These are phyloP conservation scores for Fusarium brachygibbosum DNA, from an alignment of 2,329 filamentous ascomycete species.

Conservation along the genomic window DNA sequence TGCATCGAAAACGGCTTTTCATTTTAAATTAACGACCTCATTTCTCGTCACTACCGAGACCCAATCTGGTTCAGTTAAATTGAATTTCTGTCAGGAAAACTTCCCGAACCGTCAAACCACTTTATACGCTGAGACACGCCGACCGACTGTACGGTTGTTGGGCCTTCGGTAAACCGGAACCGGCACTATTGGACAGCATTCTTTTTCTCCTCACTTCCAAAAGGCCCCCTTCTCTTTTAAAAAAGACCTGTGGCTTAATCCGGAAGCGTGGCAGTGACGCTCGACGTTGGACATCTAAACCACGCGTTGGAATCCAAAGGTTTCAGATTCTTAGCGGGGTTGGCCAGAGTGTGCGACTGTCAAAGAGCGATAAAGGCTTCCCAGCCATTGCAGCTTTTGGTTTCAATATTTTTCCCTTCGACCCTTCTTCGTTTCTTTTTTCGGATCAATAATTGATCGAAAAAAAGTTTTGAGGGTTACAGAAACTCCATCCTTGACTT, in stretches of 20 bases:
- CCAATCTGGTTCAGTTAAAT: slow-evolving; percentile 29
- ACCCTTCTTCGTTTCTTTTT: slow-evolving; percentile 31
- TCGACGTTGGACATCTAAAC: slow-evolving; percentile 33
- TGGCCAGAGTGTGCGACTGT: slow-evolving; percentile 38
- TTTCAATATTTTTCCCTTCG: slow-evolving; percentile 38
- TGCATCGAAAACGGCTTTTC: slow-evolving; percentile 18
- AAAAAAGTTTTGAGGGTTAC: slow-evolving; percentile 22
- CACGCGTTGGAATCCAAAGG: slow-evolving; percentile 48
- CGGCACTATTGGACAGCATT: slow-evolving; percentile 44
- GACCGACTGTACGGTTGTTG: slow-evolving; percentile 31
- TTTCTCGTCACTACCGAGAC: slow-evolving; percentile 5
- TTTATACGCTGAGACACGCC: slow-evolving; percentile 44
- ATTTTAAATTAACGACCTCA: slow-evolving; percentile 14
- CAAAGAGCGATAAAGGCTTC: slow-evolving; percentile 46
- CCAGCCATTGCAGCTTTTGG: slow-evolving; percentile 38
- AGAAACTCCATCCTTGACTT: slow-evolving; percentile 19
- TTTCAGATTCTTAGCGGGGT: slow-evolving; percentile 48
- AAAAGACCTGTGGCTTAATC: slow-evolving; percentile 39
- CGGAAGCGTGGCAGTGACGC: slow-evolving; percentile 43
- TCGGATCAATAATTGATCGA: slow-evolving; percentile 36
- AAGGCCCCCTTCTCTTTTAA: slow-evolving; percentile 14
- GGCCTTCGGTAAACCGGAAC: slow-evolving; percentile 30
- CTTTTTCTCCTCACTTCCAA: slow-evolving; percentile 23
- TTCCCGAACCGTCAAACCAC: slow-evolving; percentile 33
- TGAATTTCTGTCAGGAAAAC: slow-evolving; percentile 18